Percentiles rank a stretch among this genome's conserved stretches.
These are phyloP conservation scores for Verbena officinalis DNA, from an alignment of 257 asterid species.

Conservation along the genomic window DNA sequence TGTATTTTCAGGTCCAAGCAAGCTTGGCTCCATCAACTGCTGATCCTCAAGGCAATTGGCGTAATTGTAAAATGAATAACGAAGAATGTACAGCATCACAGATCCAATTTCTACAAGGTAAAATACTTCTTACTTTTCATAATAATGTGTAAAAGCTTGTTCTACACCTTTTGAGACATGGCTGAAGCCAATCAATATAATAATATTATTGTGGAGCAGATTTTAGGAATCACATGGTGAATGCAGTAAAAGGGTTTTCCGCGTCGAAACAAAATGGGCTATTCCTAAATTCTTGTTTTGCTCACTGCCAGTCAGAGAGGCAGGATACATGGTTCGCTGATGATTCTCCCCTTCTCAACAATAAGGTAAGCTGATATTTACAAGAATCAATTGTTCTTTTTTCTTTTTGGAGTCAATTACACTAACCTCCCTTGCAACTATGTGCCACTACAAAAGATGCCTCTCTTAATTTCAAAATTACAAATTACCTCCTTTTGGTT, in stretches of 20 bases:
- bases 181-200: background rate
- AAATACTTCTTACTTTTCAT: background rate
- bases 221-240: constrained; percentile 72
- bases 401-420: no score
- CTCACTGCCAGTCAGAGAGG: constrained; percentile 97
- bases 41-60: constrained; percentile 70
- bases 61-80: constrained; percentile 50
- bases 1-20: constrained; percentile 53
- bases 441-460: no score
- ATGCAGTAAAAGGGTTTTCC: constrained; percentile 54
- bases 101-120: constrained; percentile 71
- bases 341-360: constrained; percentile 63
- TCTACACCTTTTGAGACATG: constrained; percentile 2
- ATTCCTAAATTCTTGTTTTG: constrained; percentile 89
- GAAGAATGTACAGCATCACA: constrained; percentile 59
- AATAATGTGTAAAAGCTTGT: constrained; percentile 6
- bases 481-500: background rate
- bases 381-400: background rate
- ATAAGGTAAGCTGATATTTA: constrained; percentile 51
- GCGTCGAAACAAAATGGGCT: constrained; percentile 55
- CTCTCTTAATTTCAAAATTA: background rate
- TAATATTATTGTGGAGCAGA: constrained; percentile 44
- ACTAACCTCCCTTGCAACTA: no score
- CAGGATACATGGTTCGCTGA: constrained; percentile 93
- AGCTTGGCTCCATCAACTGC: constrained; percentile 74